A percentile compares a stretch with the other conserved stretches of the same genome.
These are phyloP conservation scores for Aotearoamyces nothofagi DNA, from an alignment of 2,329 filamentous ascomycete species.

Conservation along the genomic window DNA sequence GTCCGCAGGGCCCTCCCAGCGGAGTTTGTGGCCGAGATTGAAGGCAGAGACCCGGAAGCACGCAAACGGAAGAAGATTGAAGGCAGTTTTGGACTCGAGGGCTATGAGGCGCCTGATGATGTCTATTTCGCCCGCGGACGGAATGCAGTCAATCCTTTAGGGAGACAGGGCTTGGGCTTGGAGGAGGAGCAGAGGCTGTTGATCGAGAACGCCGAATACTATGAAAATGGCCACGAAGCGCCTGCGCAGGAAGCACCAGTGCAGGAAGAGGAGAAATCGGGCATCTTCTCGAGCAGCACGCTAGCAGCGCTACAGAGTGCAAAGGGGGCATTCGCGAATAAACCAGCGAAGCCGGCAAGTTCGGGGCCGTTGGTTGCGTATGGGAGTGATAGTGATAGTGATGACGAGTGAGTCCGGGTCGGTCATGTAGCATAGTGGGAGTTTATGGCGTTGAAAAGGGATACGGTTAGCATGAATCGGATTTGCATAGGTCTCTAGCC, in stretches of 20 bases:
- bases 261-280: constrained; percentile 29
- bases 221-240: constrained; percentile 21
- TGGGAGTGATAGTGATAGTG: constrained; percentile 66
- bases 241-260: constrained; percentile 22
- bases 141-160: constrained; percentile 45
- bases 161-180: constrained; percentile 43
- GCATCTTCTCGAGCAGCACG: constrained; percentile 72
- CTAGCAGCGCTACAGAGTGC: constrained; percentile 58
- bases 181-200: constrained; percentile 46
- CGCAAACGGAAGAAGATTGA: constrained; percentile 82
- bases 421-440: constrained; percentile 6
- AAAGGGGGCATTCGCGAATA: constrained; percentile 33
- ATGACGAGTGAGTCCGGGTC: constrained; percentile 1
- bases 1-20: constrained; percentile 77
- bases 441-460: too few species aligned
- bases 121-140: constrained; percentile 79
- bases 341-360: constrained; percentile 34
- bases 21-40: constrained; percentile 84
- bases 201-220: constrained; percentile 28
- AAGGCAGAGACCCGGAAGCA: constrained; percentile 77
- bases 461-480: too few species aligned
- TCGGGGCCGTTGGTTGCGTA: constrained; percentile 74
- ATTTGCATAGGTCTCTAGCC: too few species aligned
- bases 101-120: constrained; percentile 85
- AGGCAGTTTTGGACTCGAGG: constrained; percentile 73